phyloP scores from a whole-genome alignment of 768 basidiomycete species.

The Suillus placidus region DNA sequence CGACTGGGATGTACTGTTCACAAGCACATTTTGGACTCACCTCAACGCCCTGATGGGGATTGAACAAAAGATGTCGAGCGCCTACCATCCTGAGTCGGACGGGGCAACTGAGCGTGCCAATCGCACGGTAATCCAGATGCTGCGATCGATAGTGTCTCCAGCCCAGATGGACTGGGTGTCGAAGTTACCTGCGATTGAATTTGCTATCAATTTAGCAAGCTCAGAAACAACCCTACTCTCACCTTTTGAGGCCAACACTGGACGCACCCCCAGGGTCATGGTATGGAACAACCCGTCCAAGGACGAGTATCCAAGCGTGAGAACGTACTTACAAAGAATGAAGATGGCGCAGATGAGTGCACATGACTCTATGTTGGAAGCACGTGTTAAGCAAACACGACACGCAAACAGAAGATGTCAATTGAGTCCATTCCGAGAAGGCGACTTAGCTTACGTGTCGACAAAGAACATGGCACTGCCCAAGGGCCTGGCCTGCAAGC shows the following conservation, averaged over 20 bases:
- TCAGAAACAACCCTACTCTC: slow-evolving; percentile 37
- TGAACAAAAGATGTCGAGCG: too few species aligned
- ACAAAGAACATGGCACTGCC: slow-evolving; percentile 36
- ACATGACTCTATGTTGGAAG: slow-evolving; percentile 27
- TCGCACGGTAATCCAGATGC: neutral
- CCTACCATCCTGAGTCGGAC: too few species aligned
- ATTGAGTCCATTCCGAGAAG: slow-evolving; percentile 26
- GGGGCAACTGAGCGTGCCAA: neutral
- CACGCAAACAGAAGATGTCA: slow-evolving; percentile 32
- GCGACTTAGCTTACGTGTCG: slow-evolving; percentile 38
- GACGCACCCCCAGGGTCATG: slow-evolving; percentile 32
- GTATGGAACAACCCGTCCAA: slow-evolving; percentile 27
- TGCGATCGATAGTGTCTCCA: neutral
- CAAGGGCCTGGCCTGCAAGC: slow-evolving; percentile 38
- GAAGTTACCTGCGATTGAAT: slow-evolving; percentile 35
- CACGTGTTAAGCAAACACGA: slow-evolving; percentile 17
- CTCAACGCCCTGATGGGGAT: too few species aligned
- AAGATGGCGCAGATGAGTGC: slow-evolving; percentile 25
- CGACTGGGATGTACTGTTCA: too few species aligned
- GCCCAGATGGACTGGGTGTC: slow-evolving; percentile 34
- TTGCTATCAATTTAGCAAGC: slow-evolving; percentile 38
- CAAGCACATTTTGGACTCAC: too few species aligned
- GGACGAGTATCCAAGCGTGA: slow-evolving; percentile 29
- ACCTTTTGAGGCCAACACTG: slow-evolving; percentile 39
- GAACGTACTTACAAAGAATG: slow-evolving; percentile 22